Base-by-base conservation (phyloP, 768 basidiomycete genomes). In the Russula griseocarnosa region DNA sequence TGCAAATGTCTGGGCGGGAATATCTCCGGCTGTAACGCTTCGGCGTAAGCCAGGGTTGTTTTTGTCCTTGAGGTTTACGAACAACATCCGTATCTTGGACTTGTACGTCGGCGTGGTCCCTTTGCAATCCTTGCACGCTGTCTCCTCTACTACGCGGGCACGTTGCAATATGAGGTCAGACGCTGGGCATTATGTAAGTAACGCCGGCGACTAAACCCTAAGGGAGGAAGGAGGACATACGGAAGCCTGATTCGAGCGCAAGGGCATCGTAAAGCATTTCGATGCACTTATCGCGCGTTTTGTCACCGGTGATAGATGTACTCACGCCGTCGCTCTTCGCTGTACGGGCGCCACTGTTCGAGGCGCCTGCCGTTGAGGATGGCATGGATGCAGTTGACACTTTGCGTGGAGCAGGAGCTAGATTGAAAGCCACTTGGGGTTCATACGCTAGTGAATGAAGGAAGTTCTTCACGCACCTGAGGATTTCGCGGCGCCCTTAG, bases 21-120 rank as follows among this genome's bases (percentile, higher is more conserved):
- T 75, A 22, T 90, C 87, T 1, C 96, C 96, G 46, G 86, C 83
- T 38, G 96, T 89, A 65, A 99, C 84, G 69, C 84, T 87, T 72
- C 90, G 90, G 50, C 95, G 81, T 60, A 99, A 73, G 32, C 82
- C 81, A 18, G 94, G 94, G 74, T 99, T 99, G 69, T 87, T 85
- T 77, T 93, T 94, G 75, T 96, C 95, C 75, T 97, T 98, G 70
- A 99, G 80, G 74, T 98, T 98, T 69, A 96, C 87, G 72, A 84
- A 95, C 51, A 98, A 75, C 30, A 87, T 87, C 32, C 97, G 86
- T 66, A 98, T 90, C 74, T 92, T 97, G 69, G 77, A 74, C 68
- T 86, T 87, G 75, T 94, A 94, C 3, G 70, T 73, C 14, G 77
- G 71, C 0, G 74, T 74, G 0, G 75, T 83, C 1, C 81, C 78